Base-by-base conservation (phyloP, 192 early-diverging fungal species). In the Cladochytrium replicatum region DNA sequence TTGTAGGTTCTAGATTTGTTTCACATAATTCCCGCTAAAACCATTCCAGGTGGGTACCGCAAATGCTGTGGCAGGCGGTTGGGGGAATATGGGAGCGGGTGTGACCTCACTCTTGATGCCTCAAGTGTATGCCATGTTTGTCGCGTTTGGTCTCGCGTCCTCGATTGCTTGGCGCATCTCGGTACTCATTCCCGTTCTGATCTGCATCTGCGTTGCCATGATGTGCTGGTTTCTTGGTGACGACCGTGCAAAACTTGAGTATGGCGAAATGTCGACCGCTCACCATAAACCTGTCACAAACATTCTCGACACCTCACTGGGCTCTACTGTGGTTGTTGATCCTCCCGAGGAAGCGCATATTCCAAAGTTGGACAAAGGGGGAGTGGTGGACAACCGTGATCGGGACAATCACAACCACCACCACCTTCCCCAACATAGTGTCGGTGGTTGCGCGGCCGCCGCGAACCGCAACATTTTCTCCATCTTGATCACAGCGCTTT, bases 31-130 rank as follows among this genome's bases (percentile, higher is more conserved):
- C n/a, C n/a, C n/a, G n/a, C n/a, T n/a, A n/a, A n/a, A n/a, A n/a
- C n/a, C n/a, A n/a, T n/a, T n/a, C n/a, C n/a, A n/a, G n/a, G 80
- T 85, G 23, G 82, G 82, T 19, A 67, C 71, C 37, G 81, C 81
- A 17, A 84, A 84, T 52, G 81, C 82, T 22, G 32, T 83, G 27
- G 72, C 66, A 6, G 82, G 80, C 39, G 81, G 82, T 3, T 82
- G 82, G 67, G 81, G 81, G 30, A 83, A 83, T 56, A 71, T 77
- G 60, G 81, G 81, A 17, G 81, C 57, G 23, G 80, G 80, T n/a
- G 52, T 82, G 6, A 73, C 79, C 0, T 80, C 69, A 39, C 51
- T 81, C 25, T 19, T 81, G 28, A 82, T 83, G 61, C 81, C 81
- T n/a, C 41, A 68, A 7, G 60, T 71, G 44, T 53, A 58, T 28